These are phyloP conservation scores for Apiotrichum gamsii DNA, from an alignment of 1,284 basidiomycete genomes.

Conservation along the genomic window DNA sequence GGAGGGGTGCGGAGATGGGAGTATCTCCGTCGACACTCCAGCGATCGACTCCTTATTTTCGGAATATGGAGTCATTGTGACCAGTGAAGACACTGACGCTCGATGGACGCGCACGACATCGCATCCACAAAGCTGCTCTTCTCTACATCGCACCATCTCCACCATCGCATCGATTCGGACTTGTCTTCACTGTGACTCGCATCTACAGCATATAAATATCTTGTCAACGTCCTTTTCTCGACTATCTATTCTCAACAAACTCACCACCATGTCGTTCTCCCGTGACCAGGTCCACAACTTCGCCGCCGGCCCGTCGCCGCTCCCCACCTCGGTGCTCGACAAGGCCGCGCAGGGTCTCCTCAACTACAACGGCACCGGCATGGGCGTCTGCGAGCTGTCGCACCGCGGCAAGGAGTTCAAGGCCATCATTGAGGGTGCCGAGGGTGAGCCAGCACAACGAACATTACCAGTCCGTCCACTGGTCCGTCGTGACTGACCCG, in stretches of 20 bases:
- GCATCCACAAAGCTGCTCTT: no score
- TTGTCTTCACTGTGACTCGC: no score
- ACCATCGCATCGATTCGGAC: no score
- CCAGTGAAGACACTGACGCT: background rate
- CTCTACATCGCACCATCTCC: background rate
- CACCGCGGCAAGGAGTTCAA: conserved; percentile 86
- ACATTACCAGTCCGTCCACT: background rate
- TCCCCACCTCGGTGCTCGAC: conserved; percentile 72
- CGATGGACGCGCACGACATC: background rate
- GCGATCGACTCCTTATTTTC: no score
- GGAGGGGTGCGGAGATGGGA: background rate
- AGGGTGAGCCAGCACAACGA: conserved; percentile 45
- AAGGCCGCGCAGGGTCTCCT: conserved; percentile 68
- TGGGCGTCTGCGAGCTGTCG: conserved; percentile 88
- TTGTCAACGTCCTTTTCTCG: no score
- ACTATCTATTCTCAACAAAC: no score
- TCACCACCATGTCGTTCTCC: conserved; percentile 7
- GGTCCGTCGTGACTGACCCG: no score
- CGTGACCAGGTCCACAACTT: conserved; percentile 68
- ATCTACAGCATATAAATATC: no score
- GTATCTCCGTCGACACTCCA: background rate
- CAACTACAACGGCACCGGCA: conserved; percentile 80
- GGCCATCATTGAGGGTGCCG: conserved; percentile 61
- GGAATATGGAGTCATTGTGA: background rate
- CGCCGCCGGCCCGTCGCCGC: conserved; percentile 81